A percentile compares a stretch with the other conserved stretches of the same genome.
Conservation (phyloP, 495 filamentous ascomycete genomes). For the Astrocystis sublimbata region DNA sequence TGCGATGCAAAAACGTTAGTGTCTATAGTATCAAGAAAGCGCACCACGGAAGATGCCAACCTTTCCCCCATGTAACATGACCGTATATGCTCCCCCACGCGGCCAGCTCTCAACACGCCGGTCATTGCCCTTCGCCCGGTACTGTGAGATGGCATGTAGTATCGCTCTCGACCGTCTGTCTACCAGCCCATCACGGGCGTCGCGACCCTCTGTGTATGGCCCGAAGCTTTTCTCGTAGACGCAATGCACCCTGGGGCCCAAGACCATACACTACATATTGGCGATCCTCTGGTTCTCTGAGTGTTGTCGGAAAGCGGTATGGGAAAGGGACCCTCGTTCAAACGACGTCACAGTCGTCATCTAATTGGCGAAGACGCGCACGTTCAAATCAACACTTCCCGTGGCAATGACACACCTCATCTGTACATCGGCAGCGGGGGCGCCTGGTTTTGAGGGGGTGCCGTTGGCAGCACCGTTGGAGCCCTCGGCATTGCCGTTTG, state of each 20-base stretch:
- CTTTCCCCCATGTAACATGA: constrained; percentile 27
- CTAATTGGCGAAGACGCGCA: constrained; percentile 61
- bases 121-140: not conserved
- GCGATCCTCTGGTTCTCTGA: not conserved
- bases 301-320: not conserved
- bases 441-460: constrained; percentile 47
- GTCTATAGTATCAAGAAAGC: constrained; percentile 14
- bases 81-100: constrained; percentile 20
- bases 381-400: constrained; percentile 61
- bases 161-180: not conserved
- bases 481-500: constrained; percentile 51
- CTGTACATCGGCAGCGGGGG: constrained; percentile 41
- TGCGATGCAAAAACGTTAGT: constrained; percentile 20
- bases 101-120: constrained; percentile 18
- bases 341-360: not conserved
- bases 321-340: not conserved
- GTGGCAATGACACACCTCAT: constrained; percentile 65
- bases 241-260: too few relatives aligned
- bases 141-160: not conserved
- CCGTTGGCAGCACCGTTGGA: constrained; percentile 56
- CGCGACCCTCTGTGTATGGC: not conserved
- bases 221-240: not conserved
- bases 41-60: constrained; percentile 29
- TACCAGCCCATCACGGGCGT: constrained; percentile 1
- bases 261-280: not conserved